These are phyloP conservation scores for Panicum virgatum DNA, from an alignment of 202 grass and related monocot genomes.

Conservation along the genomic window DNA sequence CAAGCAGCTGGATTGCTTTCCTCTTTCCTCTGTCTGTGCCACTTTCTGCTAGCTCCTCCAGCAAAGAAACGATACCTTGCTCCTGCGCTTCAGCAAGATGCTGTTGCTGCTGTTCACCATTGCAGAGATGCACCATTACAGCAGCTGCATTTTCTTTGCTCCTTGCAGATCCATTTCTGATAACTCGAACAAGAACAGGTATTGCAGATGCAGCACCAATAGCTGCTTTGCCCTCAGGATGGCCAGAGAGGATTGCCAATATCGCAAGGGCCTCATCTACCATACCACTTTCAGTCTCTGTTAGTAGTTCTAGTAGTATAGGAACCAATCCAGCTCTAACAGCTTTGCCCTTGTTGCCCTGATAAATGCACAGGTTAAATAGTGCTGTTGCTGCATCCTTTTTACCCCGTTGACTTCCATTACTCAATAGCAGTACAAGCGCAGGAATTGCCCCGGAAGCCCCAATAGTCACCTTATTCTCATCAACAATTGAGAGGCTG, in stretches of 20 bases:
- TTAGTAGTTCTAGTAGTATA: conserved; percentile 68
- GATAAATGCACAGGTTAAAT: conserved; percentile 96
- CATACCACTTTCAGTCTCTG: conserved; percentile 61
- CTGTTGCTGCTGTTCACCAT: conserved; percentile 72
- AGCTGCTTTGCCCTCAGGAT: conserved; percentile 74
- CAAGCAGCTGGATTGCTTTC: conserved; percentile 75
- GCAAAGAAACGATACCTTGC: conserved; percentile 54
- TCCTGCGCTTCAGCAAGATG: conserved; percentile 82
- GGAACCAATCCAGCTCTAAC: conserved; percentile 84
- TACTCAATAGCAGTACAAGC: conserved; percentile 66
- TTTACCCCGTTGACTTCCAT: conserved; percentile 87
- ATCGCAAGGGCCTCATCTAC: conserved; percentile 88
- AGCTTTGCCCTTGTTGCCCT: conserved; percentile 97
- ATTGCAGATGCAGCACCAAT: conserved; percentile 66
- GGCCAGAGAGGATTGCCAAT: conserved; percentile 79
- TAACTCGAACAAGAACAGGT: conserved; percentile 68
- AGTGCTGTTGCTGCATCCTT: conserved; percentile 87
- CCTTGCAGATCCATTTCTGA: conserved; percentile 72
- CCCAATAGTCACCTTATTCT: conserved; percentile 87
- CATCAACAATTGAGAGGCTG: conserved; percentile 90
- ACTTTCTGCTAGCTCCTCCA: conserved; percentile 72
- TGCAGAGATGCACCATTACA: conserved; percentile 82
- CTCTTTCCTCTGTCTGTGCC: conserved; percentile 85
- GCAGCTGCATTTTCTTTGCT: conserved; percentile 94
- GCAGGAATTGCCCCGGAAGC: conserved; percentile 85